phyloP scores from a whole-genome alignment of 2,329 filamentous ascomycete genomes.

The Xylariaceae sp. region DNA sequence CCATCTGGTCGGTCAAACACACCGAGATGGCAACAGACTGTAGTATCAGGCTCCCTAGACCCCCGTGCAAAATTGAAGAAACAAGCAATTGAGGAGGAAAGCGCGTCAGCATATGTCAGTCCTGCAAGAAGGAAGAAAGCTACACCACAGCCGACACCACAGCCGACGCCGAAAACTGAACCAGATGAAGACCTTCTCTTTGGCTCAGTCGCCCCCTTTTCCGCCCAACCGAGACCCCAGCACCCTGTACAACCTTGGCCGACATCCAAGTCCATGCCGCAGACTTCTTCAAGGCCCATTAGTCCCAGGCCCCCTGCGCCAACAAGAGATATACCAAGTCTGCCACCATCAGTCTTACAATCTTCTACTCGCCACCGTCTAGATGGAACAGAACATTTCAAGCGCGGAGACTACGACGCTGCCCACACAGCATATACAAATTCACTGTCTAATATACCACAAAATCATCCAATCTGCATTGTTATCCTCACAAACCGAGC shows the following conservation, averaged over 20 bases:
- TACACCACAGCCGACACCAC: conserved; percentile 46
- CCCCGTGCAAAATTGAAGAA: conserved; percentile 63
- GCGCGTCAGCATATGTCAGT: conserved; percentile 79
- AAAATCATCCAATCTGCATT: conserved; percentile 76
- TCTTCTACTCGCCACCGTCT: conserved; percentile 74
- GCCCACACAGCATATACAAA: conserved; percentile 79
- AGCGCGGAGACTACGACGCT: conserved; percentile 84
- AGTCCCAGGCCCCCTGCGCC: conserved; percentile 45
- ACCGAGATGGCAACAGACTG: conserved; percentile 57
- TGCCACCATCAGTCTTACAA: conserved; percentile 66
- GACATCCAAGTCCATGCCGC: conserved; percentile 36
- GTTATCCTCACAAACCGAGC: conserved; percentile 90
- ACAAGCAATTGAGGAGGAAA: conserved; percentile 73
- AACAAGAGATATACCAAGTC: conserved; percentile 54
- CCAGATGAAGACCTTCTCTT: conserved; percentile 64
- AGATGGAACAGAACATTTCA: conserved; percentile 84
- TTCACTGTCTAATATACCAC: conserved; percentile 70
- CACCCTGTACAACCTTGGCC: conserved; percentile 34
- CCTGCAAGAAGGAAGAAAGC: conserved; percentile 74
- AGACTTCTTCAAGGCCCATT: conserved; percentile 42
- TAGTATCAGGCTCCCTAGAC: conserved; percentile 42
- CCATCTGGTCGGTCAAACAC: conserved; percentile 42
- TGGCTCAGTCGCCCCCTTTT: conserved; percentile 38
- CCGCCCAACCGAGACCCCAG: conserved; percentile 19
- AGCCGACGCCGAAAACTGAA: conserved; percentile 40